phyloP scores from a whole-genome alignment of 2,329 filamentous ascomycete genomes.

The Fusarium coffeatum region DNA sequence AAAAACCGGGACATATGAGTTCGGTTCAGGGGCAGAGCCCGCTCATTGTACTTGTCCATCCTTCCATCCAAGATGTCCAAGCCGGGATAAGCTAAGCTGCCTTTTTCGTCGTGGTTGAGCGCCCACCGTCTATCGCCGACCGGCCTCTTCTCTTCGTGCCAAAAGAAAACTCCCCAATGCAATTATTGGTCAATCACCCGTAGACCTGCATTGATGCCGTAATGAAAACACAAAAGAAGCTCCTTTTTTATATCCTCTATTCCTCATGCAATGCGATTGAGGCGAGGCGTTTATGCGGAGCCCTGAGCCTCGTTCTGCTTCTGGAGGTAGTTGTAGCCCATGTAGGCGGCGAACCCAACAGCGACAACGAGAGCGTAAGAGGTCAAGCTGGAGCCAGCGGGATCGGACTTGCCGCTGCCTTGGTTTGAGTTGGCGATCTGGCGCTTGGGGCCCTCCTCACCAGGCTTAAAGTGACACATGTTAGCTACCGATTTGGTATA shows the following conservation, averaged over 20 bases:
- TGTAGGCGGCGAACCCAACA: constrained; percentile 81
- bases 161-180: constrained; percentile 44
- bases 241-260: constrained; percentile 5
- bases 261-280: constrained; percentile 27
- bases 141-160: constrained; percentile 28
- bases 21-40: constrained; percentile 19
- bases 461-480: constrained; percentile 63
- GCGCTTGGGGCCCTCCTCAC: constrained; percentile 78
- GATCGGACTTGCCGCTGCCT: constrained; percentile 59
- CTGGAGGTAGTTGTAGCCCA: constrained; percentile 87
- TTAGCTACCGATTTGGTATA: constrained; percentile 36
- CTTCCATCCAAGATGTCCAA: constrained; percentile 34
- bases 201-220: constrained; percentile 34
- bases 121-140: constrained; percentile 42
- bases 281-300: constrained; percentile 45
- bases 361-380: constrained; percentile 85
- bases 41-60: constrained; percentile 32
- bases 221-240: constrained; percentile 24
- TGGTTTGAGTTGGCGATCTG: constrained; percentile 61
- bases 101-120: constrained; percentile 8
- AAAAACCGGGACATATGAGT: constrained; percentile 28
- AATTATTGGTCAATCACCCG: constrained; percentile 23
- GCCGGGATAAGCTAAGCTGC: constrained; percentile 20
- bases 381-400: constrained; percentile 75
- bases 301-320: constrained; percentile 54